Evolutionary conservation across 768 basidiomycete genomes (phyloP).

Genomic region (Collybiopsis luxurians): DNA sequence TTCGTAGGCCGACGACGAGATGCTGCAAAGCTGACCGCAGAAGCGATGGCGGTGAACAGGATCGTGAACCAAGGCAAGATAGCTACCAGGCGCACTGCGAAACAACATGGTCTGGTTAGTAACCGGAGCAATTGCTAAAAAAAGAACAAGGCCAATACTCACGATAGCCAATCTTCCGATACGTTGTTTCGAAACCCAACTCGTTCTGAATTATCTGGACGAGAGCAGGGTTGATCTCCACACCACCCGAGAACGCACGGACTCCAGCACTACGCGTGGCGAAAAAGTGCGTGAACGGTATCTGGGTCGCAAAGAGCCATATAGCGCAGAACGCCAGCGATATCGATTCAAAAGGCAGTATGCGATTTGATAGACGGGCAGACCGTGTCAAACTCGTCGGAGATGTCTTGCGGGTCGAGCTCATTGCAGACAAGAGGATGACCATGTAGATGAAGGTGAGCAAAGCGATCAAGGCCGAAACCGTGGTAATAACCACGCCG

Average conservation of each 20-base stretch:
- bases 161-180: constrained; percentile 36
- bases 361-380: constrained; percentile 12
- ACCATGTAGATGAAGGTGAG: constrained; percentile 25
- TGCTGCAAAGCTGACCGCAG: constrained; percentile 26
- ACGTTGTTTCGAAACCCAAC: constrained; percentile 33
- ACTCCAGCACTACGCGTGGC: constrained; percentile 37
- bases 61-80: constrained; percentile 39
- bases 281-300: constrained; percentile 43
- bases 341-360: constrained; percentile 29
- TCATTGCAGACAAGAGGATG: constrained; percentile 16
- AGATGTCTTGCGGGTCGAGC: background rate
- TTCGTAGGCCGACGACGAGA: constrained; percentile 7
- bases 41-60: constrained; percentile 28
- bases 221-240: constrained; percentile 25
- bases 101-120: background rate
- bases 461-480: constrained; percentile 30
- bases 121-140: background rate
- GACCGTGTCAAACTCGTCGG: background rate
- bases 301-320: constrained; percentile 43
- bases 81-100: constrained; percentile 30
- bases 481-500: constrained; percentile 33
- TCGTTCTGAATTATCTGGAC: constrained; percentile 28
- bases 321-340: constrained; percentile 36
- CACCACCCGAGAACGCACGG: constrained; percentile 29
- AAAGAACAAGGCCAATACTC: constrained; percentile 15